These are phyloP conservation scores for Setomelanomma holmii DNA, from an alignment of 2,329 filamentous ascomycete genomes.

Conservation along the genomic window DNA sequence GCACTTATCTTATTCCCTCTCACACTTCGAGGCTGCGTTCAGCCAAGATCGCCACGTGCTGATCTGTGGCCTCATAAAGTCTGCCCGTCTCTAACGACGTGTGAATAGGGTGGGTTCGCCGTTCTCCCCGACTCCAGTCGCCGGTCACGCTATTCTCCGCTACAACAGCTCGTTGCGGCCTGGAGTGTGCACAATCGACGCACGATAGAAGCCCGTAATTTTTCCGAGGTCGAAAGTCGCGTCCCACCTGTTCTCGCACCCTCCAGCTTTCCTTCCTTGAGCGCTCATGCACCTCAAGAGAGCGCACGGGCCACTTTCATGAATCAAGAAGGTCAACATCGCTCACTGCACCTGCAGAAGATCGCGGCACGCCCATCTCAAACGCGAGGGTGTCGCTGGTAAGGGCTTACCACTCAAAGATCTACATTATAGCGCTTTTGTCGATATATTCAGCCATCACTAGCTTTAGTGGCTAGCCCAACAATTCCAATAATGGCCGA, in stretches of 20 bases:
- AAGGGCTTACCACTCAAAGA: background rate
- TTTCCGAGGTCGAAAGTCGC: background rate
- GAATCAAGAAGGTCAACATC: background rate
- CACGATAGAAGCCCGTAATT: background rate
- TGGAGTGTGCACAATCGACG: background rate
- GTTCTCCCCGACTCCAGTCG: no score
- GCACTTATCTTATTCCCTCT: no score
- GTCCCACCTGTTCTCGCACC: background rate
- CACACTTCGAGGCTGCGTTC: background rate
- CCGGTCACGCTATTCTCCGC: no score
- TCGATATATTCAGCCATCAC: background rate
- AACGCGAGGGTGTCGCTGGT: background rate
- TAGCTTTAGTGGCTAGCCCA: background rate
- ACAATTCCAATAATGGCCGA: background rate
- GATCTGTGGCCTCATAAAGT: conserved; percentile 2
- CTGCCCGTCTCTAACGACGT: background rate
- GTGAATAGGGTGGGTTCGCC: background rate
- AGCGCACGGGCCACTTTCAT: background rate
- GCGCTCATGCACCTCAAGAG: background rate
- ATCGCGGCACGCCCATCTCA: background rate
- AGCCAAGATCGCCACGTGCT: background rate
- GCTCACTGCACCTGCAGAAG: background rate
- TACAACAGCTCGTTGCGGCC: background rate
- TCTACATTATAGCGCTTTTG: background rate
- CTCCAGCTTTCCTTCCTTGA: background rate